Evolutionary conservation across 192 early-diverging fungal species (phyloP).

Genomic region (Backusella tuberculispora): DNA sequence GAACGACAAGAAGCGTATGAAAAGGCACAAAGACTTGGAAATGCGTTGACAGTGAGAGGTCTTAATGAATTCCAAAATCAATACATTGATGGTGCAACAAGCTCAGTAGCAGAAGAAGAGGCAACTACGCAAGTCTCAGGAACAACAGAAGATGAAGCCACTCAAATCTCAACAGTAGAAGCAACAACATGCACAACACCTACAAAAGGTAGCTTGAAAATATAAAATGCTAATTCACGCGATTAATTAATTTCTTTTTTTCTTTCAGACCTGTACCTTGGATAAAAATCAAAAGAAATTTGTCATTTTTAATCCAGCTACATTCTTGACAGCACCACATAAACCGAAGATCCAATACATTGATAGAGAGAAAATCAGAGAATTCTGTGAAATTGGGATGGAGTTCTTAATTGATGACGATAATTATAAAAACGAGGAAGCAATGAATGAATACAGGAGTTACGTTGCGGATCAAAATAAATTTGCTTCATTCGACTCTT

Average conservation of each 20-base stretch:
- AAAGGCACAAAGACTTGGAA: not conserved
- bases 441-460: not conserved
- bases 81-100: too few species aligned
- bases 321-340: conserved; percentile 4
- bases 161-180: too few species aligned
- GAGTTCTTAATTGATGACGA: not conserved
- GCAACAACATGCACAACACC: too few species aligned
- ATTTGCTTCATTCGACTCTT: not conserved
- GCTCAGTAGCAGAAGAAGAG: too few species aligned
- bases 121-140: too few species aligned
- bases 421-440: not conserved
- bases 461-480: not conserved
- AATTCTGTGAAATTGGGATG: conserved; percentile 9
- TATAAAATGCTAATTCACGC: too few species aligned
- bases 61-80: too few species aligned
- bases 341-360: conserved; percentile 6
- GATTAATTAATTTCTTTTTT: too few species aligned
- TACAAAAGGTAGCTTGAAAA: too few species aligned
- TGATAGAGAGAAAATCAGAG: not conserved
- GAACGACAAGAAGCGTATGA: not conserved
- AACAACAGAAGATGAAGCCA: too few species aligned
- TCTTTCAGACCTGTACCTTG: conserved; percentile 1
- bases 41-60: too few species aligned
- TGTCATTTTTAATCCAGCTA: not conserved
- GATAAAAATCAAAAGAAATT: conserved; percentile 9